Evolutionary conservation across 257 asterid genomes (phyloP), one percentile per base, ranked within the genome.

Genomic region (Primulina tabacum): DNA sequence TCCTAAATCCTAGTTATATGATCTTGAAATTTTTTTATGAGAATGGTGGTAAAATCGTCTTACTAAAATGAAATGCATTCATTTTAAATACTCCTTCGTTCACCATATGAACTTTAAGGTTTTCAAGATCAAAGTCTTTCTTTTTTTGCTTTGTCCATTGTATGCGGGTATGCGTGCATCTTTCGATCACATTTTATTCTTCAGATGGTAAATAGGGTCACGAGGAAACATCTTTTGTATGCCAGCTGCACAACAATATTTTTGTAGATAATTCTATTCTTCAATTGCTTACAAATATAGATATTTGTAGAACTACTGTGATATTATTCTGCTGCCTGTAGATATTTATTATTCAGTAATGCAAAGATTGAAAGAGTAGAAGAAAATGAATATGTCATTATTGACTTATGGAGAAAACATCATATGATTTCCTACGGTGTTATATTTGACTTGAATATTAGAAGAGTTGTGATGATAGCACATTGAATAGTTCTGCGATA

Each of bases 381-480:
- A 11, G 21, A 4, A 60, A 30, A 30, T 1, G 14, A 8, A 35
- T 1, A 63, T 9, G 53, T 4, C 55, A 17, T 28, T 2, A 20
- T 33, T 35, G 26, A 63, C 30, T 38, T 20, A 5, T 64, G 20
- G 7, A 9, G 24, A 9, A 63, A 21, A 33, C 9, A 17, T 38
- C 16, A 38, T 10, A 38, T 0, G 50, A 38, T 43, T 43, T 43
- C 53, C 6, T 43, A 3, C 3, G n/a, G 17, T 43, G n/a, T 43
- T 43, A 43, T 14, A 2, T 43, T 43, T 43, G 53, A 43, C 62
- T 73, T 47, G 68, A 24, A 66, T 34, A 58, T 38, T 64, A 26
- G 72, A 65, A 58, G 53, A 65, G 35, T 2, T 64, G 64, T 28
- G 34, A 64, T 69, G 57, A 18, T 71, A 40, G 47, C 64, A 37